phyloP scores from a whole-genome alignment of 768 basidiomycete genomes.

The Mycena alexandri region DNA sequence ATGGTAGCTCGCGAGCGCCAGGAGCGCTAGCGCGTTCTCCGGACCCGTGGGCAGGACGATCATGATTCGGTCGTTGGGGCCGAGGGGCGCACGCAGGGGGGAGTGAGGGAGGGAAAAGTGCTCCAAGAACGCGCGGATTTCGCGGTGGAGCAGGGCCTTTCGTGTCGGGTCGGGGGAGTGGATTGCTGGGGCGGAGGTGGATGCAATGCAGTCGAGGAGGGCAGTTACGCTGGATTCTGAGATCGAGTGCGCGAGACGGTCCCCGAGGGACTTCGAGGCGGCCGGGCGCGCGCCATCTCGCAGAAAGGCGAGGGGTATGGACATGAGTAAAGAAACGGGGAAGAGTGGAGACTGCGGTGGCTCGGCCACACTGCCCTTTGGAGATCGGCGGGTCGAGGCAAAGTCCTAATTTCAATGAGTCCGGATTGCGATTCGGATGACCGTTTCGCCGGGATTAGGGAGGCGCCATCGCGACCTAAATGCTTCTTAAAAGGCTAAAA shows the following conservation, averaged over 20 bases:
- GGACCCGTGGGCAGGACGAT: slow-evolving; percentile 59
- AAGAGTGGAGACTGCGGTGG: too few species aligned
- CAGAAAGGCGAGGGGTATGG: slow-evolving; percentile 25
- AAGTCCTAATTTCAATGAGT: too few species aligned
- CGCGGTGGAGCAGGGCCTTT: slow-evolving; percentile 50
- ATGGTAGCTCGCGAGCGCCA: slow-evolving; percentile 58
- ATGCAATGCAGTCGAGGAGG: slow-evolving; percentile 56
- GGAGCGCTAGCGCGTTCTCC: slow-evolving; percentile 59
- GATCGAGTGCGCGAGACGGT: neutral
- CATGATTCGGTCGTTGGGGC: slow-evolving; percentile 61
- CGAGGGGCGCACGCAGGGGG: slow-evolving; percentile 39
- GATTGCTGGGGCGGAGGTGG: slow-evolving; percentile 51
- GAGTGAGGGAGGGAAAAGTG: slow-evolving; percentile 55
- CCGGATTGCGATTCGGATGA: too few species aligned
- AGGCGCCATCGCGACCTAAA: too few species aligned
- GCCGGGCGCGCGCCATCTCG: neutral
- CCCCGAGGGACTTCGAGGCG: slow-evolving; percentile 2
- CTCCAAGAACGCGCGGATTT: slow-evolving; percentile 52
- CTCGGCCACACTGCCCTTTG: too few species aligned
- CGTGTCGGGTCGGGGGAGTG: slow-evolving; percentile 53
- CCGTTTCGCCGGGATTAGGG: too few species aligned
- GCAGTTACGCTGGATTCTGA: slow-evolving; percentile 41
- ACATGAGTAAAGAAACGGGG: neutral
- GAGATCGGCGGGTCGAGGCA: too few species aligned
- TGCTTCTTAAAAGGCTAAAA: too few species aligned